Evolutionary conservation across 441 rosid species (phyloP).

Genomic region (Pelargonium myrrhifolium): DNA sequence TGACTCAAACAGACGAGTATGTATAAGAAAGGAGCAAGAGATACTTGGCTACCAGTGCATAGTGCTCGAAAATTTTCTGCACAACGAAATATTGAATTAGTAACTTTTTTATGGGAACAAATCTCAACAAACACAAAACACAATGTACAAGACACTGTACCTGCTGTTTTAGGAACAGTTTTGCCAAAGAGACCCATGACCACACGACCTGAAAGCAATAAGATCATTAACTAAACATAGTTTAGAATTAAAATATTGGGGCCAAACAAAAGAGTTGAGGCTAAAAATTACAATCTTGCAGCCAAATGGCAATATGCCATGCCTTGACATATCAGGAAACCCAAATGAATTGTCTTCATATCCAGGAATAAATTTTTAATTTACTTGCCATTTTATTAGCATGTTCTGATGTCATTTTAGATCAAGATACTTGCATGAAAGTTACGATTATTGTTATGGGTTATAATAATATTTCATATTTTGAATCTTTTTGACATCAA

Average conservation of each 20-base stretch:
- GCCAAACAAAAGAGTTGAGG: too few species aligned
- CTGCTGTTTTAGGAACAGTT: constrained; percentile 40
- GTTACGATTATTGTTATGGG: not conserved
- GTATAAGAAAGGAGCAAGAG: constrained; percentile 31
- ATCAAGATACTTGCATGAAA: not conserved
- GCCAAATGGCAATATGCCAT: not conserved
- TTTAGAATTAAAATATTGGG: too few species aligned
- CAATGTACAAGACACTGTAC: constrained; percentile 15
- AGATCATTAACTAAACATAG: not conserved
- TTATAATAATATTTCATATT: not conserved
- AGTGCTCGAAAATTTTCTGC: constrained; percentile 95
- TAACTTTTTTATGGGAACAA: constrained; percentile 8
- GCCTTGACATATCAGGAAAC: not conserved
- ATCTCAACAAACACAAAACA: constrained; percentile 8
- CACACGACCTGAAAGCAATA: constrained; percentile 50
- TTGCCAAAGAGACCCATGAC: constrained; percentile 77
- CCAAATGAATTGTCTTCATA: not conserved
- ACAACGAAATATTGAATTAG: constrained; percentile 15
- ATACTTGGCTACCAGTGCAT: constrained; percentile 85
- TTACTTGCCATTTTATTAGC: not conserved
- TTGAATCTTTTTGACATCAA: not conserved
- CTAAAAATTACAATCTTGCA: not conserved
- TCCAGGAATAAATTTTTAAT: not conserved
- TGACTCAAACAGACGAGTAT: not conserved
- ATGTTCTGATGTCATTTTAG: not conserved